Evolutionary conservation across 805 yeast species (phyloP).

Genomic region (Wickerhamiella parazyma): DNA sequence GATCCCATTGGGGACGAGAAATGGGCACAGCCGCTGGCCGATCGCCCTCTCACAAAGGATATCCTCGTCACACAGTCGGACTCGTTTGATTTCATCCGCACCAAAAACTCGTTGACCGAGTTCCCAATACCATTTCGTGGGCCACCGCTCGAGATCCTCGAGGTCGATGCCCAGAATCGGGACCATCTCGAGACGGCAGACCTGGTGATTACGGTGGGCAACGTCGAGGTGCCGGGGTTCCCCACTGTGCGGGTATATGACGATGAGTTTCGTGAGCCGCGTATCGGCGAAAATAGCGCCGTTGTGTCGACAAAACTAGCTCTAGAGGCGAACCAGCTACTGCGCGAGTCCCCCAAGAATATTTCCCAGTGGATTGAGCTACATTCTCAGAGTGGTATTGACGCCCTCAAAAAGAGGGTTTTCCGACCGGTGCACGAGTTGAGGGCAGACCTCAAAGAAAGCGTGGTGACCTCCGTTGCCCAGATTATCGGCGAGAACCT

Average conservation of each 20-base stretch:
- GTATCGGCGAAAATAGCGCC: constrained; percentile 9
- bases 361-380: constrained; percentile 17
- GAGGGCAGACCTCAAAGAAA: constrained; percentile 13
- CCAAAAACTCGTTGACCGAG: constrained; percentile 24
- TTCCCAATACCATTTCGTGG: constrained; percentile 20
- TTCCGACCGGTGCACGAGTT: constrained; percentile 12
- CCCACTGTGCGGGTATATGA: constrained; percentile 3
- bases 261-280: neutral
- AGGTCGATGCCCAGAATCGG: constrained; percentile 22
- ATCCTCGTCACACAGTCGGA: constrained; percentile 21
- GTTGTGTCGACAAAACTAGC: constrained; percentile 17
- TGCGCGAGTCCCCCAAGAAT: constrained; percentile 21
- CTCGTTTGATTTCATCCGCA: constrained; percentile 21
- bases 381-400: constrained; percentile 19
- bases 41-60: constrained; percentile 25
- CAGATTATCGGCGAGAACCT: constrained; percentile 16
- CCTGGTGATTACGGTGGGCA: constrained; percentile 14
- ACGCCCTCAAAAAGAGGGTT: constrained; percentile 14
- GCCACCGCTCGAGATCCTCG: constrained; percentile 22
- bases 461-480: constrained; percentile 23
- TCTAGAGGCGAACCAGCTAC: constrained; percentile 16
- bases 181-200: constrained; percentile 15
- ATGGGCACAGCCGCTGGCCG: constrained; percentile 22
- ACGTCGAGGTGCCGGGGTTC: constrained; percentile 3
- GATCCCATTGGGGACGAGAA: constrained; percentile 26